These are phyloP conservation scores for Erysimum pusillum DNA, from an alignment of 441 rosid species.

Conservation along the genomic window DNA sequence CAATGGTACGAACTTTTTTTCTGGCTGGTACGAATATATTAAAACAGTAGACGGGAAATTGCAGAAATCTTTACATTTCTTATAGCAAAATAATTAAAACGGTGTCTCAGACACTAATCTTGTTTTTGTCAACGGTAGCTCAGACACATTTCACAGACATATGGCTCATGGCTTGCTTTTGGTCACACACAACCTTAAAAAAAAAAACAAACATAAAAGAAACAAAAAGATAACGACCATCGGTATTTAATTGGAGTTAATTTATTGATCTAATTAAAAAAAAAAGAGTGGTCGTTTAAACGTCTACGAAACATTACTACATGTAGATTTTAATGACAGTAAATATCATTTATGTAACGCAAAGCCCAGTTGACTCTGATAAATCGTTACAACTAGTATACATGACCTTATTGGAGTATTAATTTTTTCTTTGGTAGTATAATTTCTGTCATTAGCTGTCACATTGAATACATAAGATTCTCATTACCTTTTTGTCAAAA, in stretches of 20 bases:
- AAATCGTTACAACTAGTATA: conserved; percentile 29
- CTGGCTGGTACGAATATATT: too few species aligned
- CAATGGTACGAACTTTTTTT: neutral
- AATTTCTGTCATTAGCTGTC: conserved; percentile 31
- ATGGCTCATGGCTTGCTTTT: neutral
- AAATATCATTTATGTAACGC: conserved; percentile 1
- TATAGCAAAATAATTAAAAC: neutral
- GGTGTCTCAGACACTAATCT: neutral
- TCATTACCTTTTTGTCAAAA: conserved; percentile 30
- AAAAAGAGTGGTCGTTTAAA: conserved; percentile 15
- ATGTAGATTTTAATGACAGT: conserved; percentile 4
- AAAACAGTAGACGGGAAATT: too few species aligned
- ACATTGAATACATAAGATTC: conserved; percentile 41
- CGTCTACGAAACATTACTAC: conserved; percentile 31
- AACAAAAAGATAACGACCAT: neutral
- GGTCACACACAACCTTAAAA: conserved; percentile 20
- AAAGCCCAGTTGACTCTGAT: conserved; percentile 6
- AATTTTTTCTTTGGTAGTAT: neutral
- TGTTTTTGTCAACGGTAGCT: conserved; percentile 36
- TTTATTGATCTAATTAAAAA: neutral
- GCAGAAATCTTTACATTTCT: too few species aligned
- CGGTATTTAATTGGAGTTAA: neutral
- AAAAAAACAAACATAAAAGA: neutral
- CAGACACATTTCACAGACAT: conserved; percentile 1
- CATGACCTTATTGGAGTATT: too few species aligned